Base-by-base conservation (phyloP, 805 yeast genomes). In the Lachancea thermotolerans region DNA sequence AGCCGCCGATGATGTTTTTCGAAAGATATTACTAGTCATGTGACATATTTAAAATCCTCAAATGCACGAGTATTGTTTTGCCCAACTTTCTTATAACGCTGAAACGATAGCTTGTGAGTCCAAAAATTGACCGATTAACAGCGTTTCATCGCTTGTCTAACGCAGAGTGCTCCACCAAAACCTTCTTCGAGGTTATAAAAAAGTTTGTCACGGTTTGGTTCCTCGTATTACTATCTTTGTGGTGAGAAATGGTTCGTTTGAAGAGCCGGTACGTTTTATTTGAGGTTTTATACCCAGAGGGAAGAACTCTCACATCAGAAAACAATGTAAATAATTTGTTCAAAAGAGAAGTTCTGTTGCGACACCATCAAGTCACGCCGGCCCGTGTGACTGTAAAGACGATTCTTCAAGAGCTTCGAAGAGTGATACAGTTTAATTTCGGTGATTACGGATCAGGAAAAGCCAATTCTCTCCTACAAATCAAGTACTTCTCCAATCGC, bases 181-280 rank as follows among this genome's bases (percentile, higher is more conserved):
- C n/a, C n/a, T n/a, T n/a, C n/a, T n/a, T n/a, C n/a, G n/a, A n/a
- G n/a, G n/a, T n/a, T n/a, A n/a, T n/a, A n/a, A n/a, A n/a, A n/a
- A n/a, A n/a, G n/a, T n/a, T n/a, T n/a, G n/a, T n/a, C 72, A 21
- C 25, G 4, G 25, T 21, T 21, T 21, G 25, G 25, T 21, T 21
- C 25, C 25, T 21, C 25, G 7, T 7, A 4, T 21, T 21, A 7
- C 4, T 21, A 21, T 21, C 7, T 4, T 21, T 21, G 25, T 21
- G 25, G 25, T 7, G 25, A 4, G 7, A 7, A 9, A 90, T 90
- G 98, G 98, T 90, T 12, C 77, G 98, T 57, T 71, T 90, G 27
- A 90, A 90, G 62, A 81, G 89, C 14, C 69, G 98, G 53, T 90
- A 91, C 56, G 72, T 90, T 10, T 70, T 89, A 3, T 90, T 91